phyloP scores from a whole-genome alignment of 1,139 yeast species.

The Blastobotrys persicus region DNA sequence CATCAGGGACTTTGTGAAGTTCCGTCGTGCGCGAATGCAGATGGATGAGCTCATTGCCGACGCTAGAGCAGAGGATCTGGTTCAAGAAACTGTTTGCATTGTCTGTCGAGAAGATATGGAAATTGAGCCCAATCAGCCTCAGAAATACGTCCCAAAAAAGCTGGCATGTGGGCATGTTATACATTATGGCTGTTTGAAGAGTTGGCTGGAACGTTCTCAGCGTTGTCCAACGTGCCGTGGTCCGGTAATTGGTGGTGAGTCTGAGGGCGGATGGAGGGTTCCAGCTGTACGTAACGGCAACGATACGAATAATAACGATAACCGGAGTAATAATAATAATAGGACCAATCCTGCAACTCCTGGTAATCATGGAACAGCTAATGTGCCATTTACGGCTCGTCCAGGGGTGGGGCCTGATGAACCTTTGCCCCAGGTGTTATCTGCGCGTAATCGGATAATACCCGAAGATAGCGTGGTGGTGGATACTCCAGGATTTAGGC shows the following conservation, averaged over 20 bases:
- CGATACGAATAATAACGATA: constrained; percentile 3
- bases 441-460: background rate
- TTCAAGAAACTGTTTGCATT: constrained; percentile 63
- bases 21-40: constrained; percentile 60
- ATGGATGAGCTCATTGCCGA: constrained; percentile 58
- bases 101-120: constrained; percentile 85
- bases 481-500: constrained; percentile 11
- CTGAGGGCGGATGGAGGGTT: constrained; percentile 11
- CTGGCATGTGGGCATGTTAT: constrained; percentile 82
- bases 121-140: constrained; percentile 32
- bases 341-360: constrained; percentile 1
- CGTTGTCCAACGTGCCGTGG: constrained; percentile 89
- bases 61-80: constrained; percentile 62
- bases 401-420: constrained; percentile 2
- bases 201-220: constrained; percentile 91
- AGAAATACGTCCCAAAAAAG: constrained; percentile 65
- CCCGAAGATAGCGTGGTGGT: constrained; percentile 7
- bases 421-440: background rate
- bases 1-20: constrained; percentile 51
- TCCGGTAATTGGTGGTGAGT: constrained; percentile 47
- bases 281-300: background rate
- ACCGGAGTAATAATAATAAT: constrained; percentile 7
- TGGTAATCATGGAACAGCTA: background rate
- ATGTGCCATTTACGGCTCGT: too few relatives aligned
- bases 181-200: constrained; percentile 85